These are phyloP conservation scores for Ichthyophthirius multifiliis DNA, from an alignment of 169 alveolate species.

Conservation along the genomic window DNA sequence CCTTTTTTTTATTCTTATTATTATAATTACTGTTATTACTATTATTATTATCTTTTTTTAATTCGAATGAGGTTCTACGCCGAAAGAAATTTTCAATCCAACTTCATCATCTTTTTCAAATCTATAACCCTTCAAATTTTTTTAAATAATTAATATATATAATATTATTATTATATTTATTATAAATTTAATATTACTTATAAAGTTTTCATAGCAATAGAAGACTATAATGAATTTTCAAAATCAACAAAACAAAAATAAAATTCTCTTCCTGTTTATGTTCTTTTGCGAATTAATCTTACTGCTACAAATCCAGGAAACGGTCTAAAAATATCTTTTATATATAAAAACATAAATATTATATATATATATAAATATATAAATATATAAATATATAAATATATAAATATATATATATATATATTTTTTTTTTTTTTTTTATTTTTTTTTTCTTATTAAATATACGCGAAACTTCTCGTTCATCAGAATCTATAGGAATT, in stretches of 20 bases:
- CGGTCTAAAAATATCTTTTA: slow-evolving; percentile 44
- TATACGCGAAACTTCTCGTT: slow-evolving; percentile 45
- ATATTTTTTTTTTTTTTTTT: too few species aligned
- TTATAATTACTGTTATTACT: too few species aligned
- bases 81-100: slow-evolving; percentile 37
- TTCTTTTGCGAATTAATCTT: slow-evolving; percentile 24
- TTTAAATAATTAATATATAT: background rate
- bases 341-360: too few species aligned
- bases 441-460: background rate
- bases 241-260: slow-evolving; percentile 37
- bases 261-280: slow-evolving; percentile 30
- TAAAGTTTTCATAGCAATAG: slow-evolving; percentile 33
- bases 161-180: background rate
- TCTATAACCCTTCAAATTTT: slow-evolving; percentile 41
- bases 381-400: too few species aligned
- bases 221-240: slow-evolving; percentile 24
- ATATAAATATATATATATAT: background rate
- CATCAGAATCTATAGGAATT: slow-evolving; percentile 36
- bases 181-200: slow-evolving; percentile 7
- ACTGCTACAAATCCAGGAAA: slow-evolving; percentile 37
- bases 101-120: slow-evolving; percentile 39
- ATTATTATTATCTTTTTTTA: too few species aligned
- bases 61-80: slow-evolving; percentile 27
- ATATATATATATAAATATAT: too few species aligned
- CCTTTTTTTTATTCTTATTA: too few species aligned